phyloP scores from a whole-genome alignment of 306 rosid species.

The Quercus variabilis region DNA sequence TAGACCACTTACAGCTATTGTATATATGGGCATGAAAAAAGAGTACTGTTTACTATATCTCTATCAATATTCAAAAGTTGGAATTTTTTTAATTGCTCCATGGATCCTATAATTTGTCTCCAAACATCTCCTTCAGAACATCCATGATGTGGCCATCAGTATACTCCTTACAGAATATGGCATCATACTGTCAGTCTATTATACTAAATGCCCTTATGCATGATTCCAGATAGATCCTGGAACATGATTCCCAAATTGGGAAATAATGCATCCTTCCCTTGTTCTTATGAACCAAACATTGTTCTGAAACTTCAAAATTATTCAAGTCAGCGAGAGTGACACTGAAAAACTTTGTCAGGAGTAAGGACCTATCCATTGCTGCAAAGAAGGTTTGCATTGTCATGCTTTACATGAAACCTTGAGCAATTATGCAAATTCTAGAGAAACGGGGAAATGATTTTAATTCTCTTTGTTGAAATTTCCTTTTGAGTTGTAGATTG shows the following conservation, averaged over 20 bases:
- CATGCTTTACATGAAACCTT: not conserved
- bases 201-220: not conserved
- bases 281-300: not conserved
- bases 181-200: not conserved
- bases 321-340: not conserved
- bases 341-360: not conserved
- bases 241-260: not conserved
- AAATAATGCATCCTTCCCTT: not conserved
- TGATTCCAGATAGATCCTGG: not conserved
- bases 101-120: not conserved
- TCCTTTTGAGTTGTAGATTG: not conserved
- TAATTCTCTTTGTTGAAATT: not conserved
- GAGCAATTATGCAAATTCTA: not conserved
- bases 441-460: not conserved
- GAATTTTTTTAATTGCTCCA: not conserved
- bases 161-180: not conserved
- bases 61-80: not conserved
- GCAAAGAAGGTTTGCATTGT: not conserved
- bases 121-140: not conserved
- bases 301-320: not conserved
- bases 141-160: not conserved
- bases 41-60: not conserved
- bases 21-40: not conserved
- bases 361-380: not conserved
- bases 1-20: not conserved